Conservation (phyloP, 441 rosid species). For the Breynia disticha region DNA sequence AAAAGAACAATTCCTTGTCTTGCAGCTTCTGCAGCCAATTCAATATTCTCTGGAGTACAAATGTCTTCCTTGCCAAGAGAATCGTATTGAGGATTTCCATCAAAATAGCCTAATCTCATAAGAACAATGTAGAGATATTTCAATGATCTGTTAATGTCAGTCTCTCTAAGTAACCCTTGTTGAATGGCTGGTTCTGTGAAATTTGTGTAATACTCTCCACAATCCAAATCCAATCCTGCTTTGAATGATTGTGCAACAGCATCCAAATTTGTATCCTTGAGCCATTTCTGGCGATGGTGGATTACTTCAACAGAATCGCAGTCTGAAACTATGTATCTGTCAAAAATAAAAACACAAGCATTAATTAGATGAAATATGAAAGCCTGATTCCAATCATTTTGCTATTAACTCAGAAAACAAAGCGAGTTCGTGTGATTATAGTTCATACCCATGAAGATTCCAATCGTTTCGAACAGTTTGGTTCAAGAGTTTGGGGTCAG, state of each 20-base stretch:
- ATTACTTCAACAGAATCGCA: constrained; percentile 44
- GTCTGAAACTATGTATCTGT: constrained; percentile 47
- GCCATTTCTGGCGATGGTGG: constrained; percentile 11
- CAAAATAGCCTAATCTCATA: constrained; percentile 48
- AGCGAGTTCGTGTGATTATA: neutral
- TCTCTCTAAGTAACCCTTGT: constrained; percentile 29
- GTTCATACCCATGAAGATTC: constrained; percentile 39
- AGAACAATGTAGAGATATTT: constrained; percentile 32
- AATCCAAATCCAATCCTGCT: constrained; percentile 49
- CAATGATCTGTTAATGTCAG: constrained; percentile 29
- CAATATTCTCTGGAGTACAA: constrained; percentile 24
- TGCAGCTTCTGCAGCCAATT: constrained; percentile 20
- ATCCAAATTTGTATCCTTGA: constrained; percentile 35
- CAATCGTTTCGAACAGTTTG: constrained; percentile 37
- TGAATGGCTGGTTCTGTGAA: constrained; percentile 25
- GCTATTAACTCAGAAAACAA: too few relatives aligned
- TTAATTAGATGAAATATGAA: too few relatives aligned
- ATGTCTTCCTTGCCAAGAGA: constrained; percentile 24
- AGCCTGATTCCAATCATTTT: too few relatives aligned
- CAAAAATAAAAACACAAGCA: too few relatives aligned
- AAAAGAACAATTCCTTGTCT: constrained; percentile 50
- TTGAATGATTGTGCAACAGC: constrained; percentile 33
- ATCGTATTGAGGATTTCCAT: constrained; percentile 19
- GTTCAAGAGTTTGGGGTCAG: constrained; percentile 40
- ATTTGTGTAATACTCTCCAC: constrained; percentile 29